These are phyloP conservation scores for Cardamine chenopodiifolia DNA, from an alignment of 345 rosid genomes.

Conservation along the genomic window DNA sequence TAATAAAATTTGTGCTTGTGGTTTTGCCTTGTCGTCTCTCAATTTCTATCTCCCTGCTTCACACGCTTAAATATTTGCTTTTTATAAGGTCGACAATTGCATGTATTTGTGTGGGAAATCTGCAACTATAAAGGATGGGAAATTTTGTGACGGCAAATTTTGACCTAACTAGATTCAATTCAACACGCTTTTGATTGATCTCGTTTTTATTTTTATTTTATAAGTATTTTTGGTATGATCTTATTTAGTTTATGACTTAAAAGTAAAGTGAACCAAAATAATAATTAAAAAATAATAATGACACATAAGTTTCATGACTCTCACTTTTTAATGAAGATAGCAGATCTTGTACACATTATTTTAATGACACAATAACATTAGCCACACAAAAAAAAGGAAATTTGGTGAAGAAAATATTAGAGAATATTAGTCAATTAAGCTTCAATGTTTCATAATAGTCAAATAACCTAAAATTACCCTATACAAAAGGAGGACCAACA, in stretches of 20 bases:
- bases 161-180: slow-evolving; percentile 26
- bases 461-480: no score
- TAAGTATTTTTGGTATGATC: background rate
- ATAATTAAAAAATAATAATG: no score
- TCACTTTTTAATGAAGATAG: background rate
- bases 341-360: no score
- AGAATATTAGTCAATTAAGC: slow-evolving; percentile 23
- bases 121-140: slow-evolving; percentile 3
- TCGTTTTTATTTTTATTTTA: background rate
- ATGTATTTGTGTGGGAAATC: background rate
- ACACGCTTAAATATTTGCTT: background rate
- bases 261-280: background rate
- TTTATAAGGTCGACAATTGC: background rate
- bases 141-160: slow-evolving; percentile 31
- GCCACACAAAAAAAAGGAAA: background rate
- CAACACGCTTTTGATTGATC: slow-evolving; percentile 33
- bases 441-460: background rate
- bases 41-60: slow-evolving; percentile 15
- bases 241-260: background rate
- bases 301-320: slow-evolving; percentile 32
- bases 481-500: no score
- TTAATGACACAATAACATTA: slow-evolving; percentile 22
- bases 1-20: slow-evolving; percentile 32
- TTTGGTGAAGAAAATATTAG: slow-evolving; percentile 17
- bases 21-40: slow-evolving; percentile 32